phyloP scores from a whole-genome alignment of 768 basidiomycete genomes.

The Gautieria morchelliformis region DNA sequence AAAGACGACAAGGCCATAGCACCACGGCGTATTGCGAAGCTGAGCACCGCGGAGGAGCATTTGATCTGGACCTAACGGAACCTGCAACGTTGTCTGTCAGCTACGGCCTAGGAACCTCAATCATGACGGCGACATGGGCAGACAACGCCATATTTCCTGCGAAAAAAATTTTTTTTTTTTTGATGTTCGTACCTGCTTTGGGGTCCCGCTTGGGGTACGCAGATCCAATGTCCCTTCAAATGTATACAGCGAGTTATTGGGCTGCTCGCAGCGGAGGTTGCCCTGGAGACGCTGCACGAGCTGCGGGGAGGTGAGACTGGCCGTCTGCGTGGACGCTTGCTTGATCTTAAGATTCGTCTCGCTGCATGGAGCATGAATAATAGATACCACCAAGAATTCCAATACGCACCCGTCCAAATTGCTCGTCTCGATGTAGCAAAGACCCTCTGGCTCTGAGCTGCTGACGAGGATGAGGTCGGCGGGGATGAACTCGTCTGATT shows the following conservation, averaged over 20 bases:
- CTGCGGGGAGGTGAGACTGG: conserved; percentile 66
- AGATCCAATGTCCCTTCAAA: conserved; percentile 55
- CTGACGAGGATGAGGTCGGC: conserved; percentile 85
- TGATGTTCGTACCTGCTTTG: conserved; percentile 28
- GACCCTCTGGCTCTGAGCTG: conserved; percentile 91
- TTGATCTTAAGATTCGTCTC: conserved; percentile 99
- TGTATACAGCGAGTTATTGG: conserved; percentile 95
- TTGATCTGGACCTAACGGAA: conserved; percentile 93
- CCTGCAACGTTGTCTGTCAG: conserved; percentile 60
- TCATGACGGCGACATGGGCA: too few species aligned
- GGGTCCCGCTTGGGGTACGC: conserved; percentile 13
- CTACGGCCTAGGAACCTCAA: conserved; percentile 20
- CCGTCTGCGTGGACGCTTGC: conserved; percentile 79
- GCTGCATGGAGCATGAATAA: conserved; percentile 26
- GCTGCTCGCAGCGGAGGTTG: conserved; percentile 87
- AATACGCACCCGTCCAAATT: conserved; percentile 84
- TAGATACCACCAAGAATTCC: not conserved
- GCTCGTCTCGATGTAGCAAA: conserved; percentile 96
- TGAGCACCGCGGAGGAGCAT: conserved; percentile 91
- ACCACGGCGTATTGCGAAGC: conserved; percentile 92
- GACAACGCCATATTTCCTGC: too few species aligned
- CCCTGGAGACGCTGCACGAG: conserved; percentile 69
- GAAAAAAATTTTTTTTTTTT: too few species aligned
- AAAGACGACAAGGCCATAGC: conserved; percentile 88
- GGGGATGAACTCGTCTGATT: conserved; percentile 90